Base-by-base conservation (phyloP, 345 rosid genomes). In the Citrus inodora region DNA sequence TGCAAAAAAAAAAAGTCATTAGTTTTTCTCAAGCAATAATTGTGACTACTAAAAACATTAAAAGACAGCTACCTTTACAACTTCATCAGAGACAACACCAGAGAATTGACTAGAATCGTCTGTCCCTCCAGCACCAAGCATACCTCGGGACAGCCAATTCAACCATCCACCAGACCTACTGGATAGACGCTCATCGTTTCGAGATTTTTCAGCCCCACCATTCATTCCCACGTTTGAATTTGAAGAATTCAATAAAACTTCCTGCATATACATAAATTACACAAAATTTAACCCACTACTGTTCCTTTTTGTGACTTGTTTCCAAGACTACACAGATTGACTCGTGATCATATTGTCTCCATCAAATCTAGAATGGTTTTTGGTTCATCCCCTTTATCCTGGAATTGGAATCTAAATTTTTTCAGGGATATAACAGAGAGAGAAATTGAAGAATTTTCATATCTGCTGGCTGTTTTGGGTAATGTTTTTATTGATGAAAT, bases 41-140 rank as follows among this genome's bases (percentile, higher is more conserved):
- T 72, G 42, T 32, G 69, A 48, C 74, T 32, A 76, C 51, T 28
- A 35, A 78, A 56, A 62, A 73, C 40, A 53, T 75, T 6, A 72
- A 33, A 71, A 30, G 21, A 66, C 32, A 78, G 66, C 46, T 86
- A 95, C 98, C 98, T 92, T 91, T 66, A 93, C 90, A 79, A 92
- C 91, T 92, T 95, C 98, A 88, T 95, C 98, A 17, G 98, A 92
- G 80, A 95, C 88, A 61, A 92, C 89, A 69, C 98, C 98, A 80
- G 98, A 93, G 83, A 95, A 95, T 80, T 93, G 98, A 82, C 90
- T 86, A 78, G 95, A 90, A 80, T 92, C 98, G 73, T 92, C 98
- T 48, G 98, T 93, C 60, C 98, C 98, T 71, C 97, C 98, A 74
- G 98, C 98, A 84, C 98, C 98, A 77, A 93, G 98, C 98, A 95